Percentiles rank a stretch among this genome's conserved stretches.
Conservation (phyloP, 2,329 filamentous ascomycete genomes). For the Aspergillus sp. region DNA sequence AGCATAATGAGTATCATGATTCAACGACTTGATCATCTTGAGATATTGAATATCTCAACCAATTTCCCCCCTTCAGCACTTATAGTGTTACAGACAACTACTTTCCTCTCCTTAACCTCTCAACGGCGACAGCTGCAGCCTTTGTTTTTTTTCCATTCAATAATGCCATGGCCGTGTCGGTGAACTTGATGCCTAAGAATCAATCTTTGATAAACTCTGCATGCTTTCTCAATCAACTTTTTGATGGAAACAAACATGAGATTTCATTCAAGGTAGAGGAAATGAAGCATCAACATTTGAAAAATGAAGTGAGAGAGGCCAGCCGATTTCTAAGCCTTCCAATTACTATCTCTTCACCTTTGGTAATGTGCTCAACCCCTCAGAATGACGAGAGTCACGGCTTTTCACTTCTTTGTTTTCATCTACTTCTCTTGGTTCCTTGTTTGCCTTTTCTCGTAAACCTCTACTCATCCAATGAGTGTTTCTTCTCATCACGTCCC, state of each 20-base stretch:
- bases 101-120: neutral
- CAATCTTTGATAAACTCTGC: neutral
- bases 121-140: neutral
- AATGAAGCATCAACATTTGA: neutral
- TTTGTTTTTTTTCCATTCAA: neutral
- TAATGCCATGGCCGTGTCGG: too few relatives aligned
- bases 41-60: neutral
- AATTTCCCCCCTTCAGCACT: neutral
- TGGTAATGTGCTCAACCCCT: neutral
- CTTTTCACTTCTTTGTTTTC: neutral
- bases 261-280: neutral
- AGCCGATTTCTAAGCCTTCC: neutral
- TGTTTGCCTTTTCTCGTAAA: neutral
- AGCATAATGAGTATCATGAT: neutral
- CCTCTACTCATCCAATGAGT: neutral
- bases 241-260: too few relatives aligned
- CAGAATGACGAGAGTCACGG: neutral
- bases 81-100: neutral
- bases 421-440: neutral
- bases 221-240: neutral
- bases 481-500: neutral
- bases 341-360: neutral
- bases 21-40: neutral
- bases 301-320: neutral
- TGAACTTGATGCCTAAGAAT: neutral